Evolutionary conservation across 148 eudicot genomes (phyloP), one percentile per base, ranked within the genome.

Genomic region (Gaultheria prostrata): DNA sequence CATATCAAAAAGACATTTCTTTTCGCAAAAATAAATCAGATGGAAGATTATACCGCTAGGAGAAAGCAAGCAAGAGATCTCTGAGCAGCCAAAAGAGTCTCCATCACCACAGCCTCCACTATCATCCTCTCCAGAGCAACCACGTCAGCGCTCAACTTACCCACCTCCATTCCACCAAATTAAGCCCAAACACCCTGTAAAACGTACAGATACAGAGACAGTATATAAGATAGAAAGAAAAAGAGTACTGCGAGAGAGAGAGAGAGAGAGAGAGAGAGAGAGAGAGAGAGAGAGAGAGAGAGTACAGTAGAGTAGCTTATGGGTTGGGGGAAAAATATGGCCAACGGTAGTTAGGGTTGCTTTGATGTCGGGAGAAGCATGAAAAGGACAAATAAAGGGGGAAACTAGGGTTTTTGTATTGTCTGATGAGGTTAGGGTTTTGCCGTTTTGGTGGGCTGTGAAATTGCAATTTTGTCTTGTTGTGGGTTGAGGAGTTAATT

Each of bases 31-130:
- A 71, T 26, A 43, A 18, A 50, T 32, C 43, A 65, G 45, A 39
- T 21, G 50, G 45, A 74, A 80, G 71, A 28, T 4, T 32, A 84
- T 91, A 91, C 94, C 95, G 86, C 70, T 39, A 90, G 53, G 65
- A 93, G 89, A 83, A 92, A 82, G 84, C 82, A 87, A 87, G 89
- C 80, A 72, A 92, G 87, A 84, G 94, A 84, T 82, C 89, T 92
- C 73, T 91, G 91, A 86, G 92, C 89, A 82, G 92, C 83, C 85
- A 92, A 85, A 83, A 92, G 82, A 53, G 95, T 81, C 10, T 88
- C 87, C 18, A 84, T 50, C 76, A 88, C 77, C 80, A 88, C 84
- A 85, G 75, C 83, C 77, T 93, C 87, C 84, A 89, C 82, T 85
- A 85, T 63, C 45, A 72, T 72, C 61, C 35, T 85, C 70, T 80